A percentile compares a stretch with the other conserved stretches of the same genome.
phyloP scores from a whole-genome alignment of 176 grass and related monocot species.

The Triticum turgidum region DNA sequence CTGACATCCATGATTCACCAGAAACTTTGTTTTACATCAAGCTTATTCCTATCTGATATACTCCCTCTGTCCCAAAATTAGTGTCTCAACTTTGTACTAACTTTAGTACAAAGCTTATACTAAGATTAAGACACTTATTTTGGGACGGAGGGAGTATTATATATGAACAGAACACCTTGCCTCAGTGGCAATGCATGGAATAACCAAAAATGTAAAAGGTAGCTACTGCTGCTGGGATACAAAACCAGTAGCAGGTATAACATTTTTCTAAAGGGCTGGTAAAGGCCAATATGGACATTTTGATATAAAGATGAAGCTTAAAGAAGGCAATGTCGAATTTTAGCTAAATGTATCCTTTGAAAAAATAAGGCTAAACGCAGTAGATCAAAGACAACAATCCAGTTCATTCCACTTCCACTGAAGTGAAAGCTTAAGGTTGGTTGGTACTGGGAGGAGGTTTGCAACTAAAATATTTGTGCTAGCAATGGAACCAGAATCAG shows the following conservation, averaged over 20 bases:
- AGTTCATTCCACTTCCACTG: not conserved
- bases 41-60: not conserved
- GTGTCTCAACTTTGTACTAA: too few species aligned
- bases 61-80: too few species aligned
- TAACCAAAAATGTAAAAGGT: not conserved
- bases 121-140: too few species aligned
- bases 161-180: not conserved
- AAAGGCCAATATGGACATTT: not conserved
- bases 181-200: not conserved
- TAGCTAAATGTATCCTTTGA: not conserved
- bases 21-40: not conserved
- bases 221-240: not conserved
- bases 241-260: not conserved
- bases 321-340: not conserved
- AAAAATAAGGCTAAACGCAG: not conserved
- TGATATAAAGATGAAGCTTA: not conserved
- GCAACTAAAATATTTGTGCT: conserved; percentile 4
- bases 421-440: not conserved
- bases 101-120: too few species aligned
- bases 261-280: not conserved
- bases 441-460: not conserved
- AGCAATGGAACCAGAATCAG: conserved; percentile 1
- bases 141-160: too few species aligned
- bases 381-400: not conserved
- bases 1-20: not conserved